Percentiles rank a stretch among this genome's conserved stretches.
Conservation (phyloP, 73 alveolate genomes). For the Urostyla sp. region DNA sequence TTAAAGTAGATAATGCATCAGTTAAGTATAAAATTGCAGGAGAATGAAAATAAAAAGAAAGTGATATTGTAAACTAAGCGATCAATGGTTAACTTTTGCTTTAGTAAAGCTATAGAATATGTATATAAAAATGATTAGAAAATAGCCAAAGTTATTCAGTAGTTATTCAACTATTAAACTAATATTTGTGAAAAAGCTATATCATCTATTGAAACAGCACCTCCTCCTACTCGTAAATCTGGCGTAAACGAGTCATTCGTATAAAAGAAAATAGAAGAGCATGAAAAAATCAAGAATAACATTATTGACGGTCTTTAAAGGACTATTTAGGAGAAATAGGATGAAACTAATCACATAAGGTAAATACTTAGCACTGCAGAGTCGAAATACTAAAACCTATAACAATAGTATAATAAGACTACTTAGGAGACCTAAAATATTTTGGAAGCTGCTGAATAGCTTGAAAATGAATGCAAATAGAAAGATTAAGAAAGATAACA, state of each 20-base stretch:
- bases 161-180: not conserved
- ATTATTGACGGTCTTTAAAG: constrained; percentile 21
- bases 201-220: too few species aligned
- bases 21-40: constrained; percentile 48
- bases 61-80: constrained; percentile 27
- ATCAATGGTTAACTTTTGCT: constrained; percentile 35
- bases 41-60: constrained; percentile 43
- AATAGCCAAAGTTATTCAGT: not conserved
- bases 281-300: constrained; percentile 31
- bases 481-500: constrained; percentile 7
- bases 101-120: constrained; percentile 27
- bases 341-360: not conserved
- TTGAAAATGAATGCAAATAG: constrained; percentile 54
- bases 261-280: constrained; percentile 17
- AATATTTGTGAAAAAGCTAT: constrained; percentile 29
- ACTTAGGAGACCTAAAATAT: constrained; percentile 42
- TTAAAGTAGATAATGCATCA: constrained; percentile 75
- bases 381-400: not conserved
- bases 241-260: too few species aligned
- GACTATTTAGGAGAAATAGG: constrained; percentile 18
- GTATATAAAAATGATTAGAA: constrained; percentile 21
- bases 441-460: constrained; percentile 63
- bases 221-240: too few species aligned
- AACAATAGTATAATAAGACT: constrained; percentile 5
- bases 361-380: constrained; percentile 9